These are phyloP conservation scores for Lactarius vividus DNA, from an alignment of 768 basidiomycete species.

Conservation along the genomic window DNA sequence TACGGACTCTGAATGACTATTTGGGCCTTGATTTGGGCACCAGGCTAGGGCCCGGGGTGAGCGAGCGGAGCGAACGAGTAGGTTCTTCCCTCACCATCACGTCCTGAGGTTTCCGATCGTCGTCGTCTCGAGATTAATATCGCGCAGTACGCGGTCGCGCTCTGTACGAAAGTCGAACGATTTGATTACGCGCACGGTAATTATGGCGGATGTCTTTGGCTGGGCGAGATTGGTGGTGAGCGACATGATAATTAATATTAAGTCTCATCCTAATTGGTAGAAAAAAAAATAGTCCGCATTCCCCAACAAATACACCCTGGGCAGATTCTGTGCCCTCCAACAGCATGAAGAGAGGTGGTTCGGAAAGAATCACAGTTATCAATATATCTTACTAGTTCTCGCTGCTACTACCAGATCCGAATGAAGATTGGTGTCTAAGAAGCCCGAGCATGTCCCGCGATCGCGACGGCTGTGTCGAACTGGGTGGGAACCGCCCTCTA, in stretches of 20 bases:
- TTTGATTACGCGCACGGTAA: constrained; percentile 93
- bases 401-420: no score
- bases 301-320: no score
- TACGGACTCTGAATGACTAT: constrained; percentile 56
- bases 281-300: no score
- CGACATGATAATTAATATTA: constrained; percentile 26
- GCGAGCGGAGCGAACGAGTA: constrained; percentile 14
- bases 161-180: constrained; percentile 92
- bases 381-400: no score
- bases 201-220: constrained; percentile 72
- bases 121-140: constrained; percentile 73
- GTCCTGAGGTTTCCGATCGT: constrained; percentile 77
- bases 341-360: no score
- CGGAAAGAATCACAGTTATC: no score
- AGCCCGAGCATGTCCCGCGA: no score
- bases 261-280: no score
- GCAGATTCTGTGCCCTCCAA: no score
- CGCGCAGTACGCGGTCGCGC: constrained; percentile 78
- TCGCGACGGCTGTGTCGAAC: no score
- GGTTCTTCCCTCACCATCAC: constrained; percentile 51
- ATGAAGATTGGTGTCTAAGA: no score
- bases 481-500: no score
- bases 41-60: constrained; percentile 4
- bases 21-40: not conserved
- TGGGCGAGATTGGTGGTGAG: constrained; percentile 68